A percentile compares a stretch with the other conserved stretches of the same genome.
phyloP scores from a whole-genome alignment of 164 flowering plant species.

The Nymphaea thermarum region DNA sequence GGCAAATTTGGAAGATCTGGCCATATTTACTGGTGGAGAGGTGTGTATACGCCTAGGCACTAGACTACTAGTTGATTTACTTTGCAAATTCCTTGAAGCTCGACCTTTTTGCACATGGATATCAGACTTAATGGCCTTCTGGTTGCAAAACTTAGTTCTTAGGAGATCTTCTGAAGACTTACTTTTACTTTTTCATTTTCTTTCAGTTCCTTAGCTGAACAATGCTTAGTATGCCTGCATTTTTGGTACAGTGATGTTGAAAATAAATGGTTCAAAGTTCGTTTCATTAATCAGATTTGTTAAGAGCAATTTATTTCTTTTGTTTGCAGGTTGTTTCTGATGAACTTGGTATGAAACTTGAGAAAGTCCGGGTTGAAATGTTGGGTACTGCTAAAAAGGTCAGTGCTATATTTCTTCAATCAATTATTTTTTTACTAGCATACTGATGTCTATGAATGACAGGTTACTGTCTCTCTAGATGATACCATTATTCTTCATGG shows the following conservation, averaged over 20 bases:
- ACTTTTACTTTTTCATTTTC: too few species aligned
- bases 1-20: constrained; percentile 73
- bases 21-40: constrained; percentile 82
- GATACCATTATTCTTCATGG: constrained; percentile 77
- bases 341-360: constrained; percentile 51
- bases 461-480: constrained; percentile 77
- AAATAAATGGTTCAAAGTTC: too few species aligned
- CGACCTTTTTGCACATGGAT: too few species aligned
- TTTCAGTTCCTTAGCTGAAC: too few species aligned
- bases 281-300: too few species aligned
- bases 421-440: background rate
- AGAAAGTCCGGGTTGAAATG: constrained; percentile 49
- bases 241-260: too few species aligned
- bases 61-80: too few species aligned
- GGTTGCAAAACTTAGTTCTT: too few species aligned
- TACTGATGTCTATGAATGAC: constrained; percentile 4
- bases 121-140: too few species aligned
- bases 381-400: constrained; percentile 86
- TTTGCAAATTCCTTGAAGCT: too few species aligned
- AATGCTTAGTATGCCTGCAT: too few species aligned
- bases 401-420: constrained; percentile 3
- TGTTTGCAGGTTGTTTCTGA: constrained; percentile 53
- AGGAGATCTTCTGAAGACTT: too few species aligned
- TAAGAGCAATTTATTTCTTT: background rate
- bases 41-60: constrained; percentile 17